Evolutionary conservation across 2,329 filamentous ascomycete genomes (phyloP), one percentile per base, ranked within the genome.

Genomic region (Microsporum audouinii): DNA sequence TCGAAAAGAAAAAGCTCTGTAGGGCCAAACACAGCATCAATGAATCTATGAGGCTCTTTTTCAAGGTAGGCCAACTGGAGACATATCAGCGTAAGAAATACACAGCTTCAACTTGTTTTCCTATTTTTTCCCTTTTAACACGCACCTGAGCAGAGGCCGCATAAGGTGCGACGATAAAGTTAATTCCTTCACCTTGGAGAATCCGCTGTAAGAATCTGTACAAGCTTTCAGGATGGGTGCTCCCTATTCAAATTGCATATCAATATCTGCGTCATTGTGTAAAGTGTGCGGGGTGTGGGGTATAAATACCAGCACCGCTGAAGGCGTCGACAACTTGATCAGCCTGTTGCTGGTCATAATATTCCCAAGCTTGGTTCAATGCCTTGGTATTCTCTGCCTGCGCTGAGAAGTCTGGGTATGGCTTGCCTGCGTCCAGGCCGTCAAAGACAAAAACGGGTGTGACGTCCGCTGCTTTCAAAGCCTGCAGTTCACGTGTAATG

Each of bases 381-480:
- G 86, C 85, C 57, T 82, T 82, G 31, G 83, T 84, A 53, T 83
- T 82, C 66, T 84, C 81, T 60, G 87, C 80, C 29, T 85, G 79
- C 63, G 86, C 80, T 36, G 72, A 72, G 63, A 81, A 79, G 8
- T 78, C 76, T 55, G 88, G 84, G 68, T 91, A 86, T 69, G 88
- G 87, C 61, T 88, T 88, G 43, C 85, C 85, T 63, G 91, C 82
- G 43, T 90, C 84, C 68, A 96, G 83, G 39, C 94, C 94, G 72
- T 92, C 89, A 75, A 99, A 99, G 58, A 99, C 81, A 73, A 99
- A 97, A 65, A 95, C 78, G 1, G 89, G 89, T n/a, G 79, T 84
- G 59, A 95, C 86, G 23, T 83, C 82, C 68, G 86, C 78, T 53
- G 82, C 80, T 63, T 84, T 83, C 80, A 94, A 89, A 62, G 79